These are phyloP conservation scores for Suaeda aralocaspica DNA, from an alignment of 148 eudicot species.

Conservation along the genomic window DNA sequence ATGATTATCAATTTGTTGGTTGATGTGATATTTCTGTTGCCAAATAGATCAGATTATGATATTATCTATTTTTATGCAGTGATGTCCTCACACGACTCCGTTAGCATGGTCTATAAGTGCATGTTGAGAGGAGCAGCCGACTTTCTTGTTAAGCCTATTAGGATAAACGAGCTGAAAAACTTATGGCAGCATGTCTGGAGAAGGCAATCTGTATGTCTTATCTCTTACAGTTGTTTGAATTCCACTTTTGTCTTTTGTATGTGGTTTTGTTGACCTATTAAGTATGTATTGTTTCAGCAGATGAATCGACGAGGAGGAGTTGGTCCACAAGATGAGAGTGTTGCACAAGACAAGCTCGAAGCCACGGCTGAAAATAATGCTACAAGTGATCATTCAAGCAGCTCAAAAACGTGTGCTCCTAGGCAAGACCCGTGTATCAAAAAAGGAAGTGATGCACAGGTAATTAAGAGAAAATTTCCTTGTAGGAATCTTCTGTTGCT, in stretches of 20 bases:
- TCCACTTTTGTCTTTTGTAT: not conserved
- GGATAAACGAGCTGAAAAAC: conserved; percentile 82
- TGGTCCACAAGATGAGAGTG: conserved; percentile 52
- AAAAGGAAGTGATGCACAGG: conserved; percentile 97
- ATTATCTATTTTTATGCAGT: conserved; percentile 46
- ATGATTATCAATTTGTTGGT: not conserved
- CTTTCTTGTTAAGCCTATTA: conserved; percentile 86
- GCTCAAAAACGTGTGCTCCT: conserved; percentile 50
- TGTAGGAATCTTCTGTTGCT: not conserved
- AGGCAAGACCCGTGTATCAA: conserved; percentile 51
- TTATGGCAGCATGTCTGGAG: conserved; percentile 99
- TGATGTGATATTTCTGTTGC: not conserved
- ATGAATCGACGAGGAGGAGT: conserved; percentile 30
- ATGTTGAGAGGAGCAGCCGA: conserved; percentile 94
- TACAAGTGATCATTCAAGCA: conserved; percentile 67
- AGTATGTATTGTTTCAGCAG: conserved; percentile 24
- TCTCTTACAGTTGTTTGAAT: not conserved
- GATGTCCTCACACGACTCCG: conserved; percentile 88
- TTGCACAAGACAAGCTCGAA: conserved; percentile 49
- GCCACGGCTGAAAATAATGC: conserved; percentile 90
- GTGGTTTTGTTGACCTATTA: not conserved
- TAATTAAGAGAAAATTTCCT: conserved; percentile 24
- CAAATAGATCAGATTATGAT: conserved; percentile 11
- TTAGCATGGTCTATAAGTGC: conserved; percentile 82
- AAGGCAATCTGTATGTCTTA: conserved; percentile 67